A percentile compares a stretch with the other conserved stretches of the same genome.
phyloP scores from a whole-genome alignment of 371 early-diverging fungal genomes.

The Actinomortierella ambigua region DNA sequence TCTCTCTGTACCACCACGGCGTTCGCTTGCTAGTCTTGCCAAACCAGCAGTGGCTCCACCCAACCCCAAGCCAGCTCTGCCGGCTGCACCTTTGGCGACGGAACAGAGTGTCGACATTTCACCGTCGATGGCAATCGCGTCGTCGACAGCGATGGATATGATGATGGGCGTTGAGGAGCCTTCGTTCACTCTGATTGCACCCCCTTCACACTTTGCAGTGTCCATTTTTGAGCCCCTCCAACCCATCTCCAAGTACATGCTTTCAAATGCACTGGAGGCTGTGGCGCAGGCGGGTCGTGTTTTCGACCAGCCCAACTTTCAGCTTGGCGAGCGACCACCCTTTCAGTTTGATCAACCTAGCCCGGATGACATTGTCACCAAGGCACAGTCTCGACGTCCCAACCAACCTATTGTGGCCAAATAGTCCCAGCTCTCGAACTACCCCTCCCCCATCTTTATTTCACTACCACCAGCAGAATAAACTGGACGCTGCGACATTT shows the following conservation, averaged over 20 bases:
- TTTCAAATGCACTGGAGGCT: constrained; percentile 18
- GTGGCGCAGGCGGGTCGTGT: constrained; percentile 1
- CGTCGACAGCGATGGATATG: neutral
- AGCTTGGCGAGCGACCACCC: constrained; percentile 17
- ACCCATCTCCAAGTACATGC: constrained; percentile 8
- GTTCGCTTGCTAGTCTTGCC: no score
- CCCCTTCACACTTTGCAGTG: constrained; percentile 54
- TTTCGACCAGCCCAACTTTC: neutral
- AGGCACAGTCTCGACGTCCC: constrained; percentile 59
- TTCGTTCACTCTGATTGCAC: constrained; percentile 46
- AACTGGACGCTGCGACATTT: constrained; percentile 5
- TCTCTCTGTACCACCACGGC: no score
- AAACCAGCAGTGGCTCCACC: no score
- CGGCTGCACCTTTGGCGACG: no score
- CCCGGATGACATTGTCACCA: constrained; percentile 81
- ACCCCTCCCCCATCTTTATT: no score
- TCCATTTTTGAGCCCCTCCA: constrained; percentile 46
- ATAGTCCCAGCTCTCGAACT: neutral
- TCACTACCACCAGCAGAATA: neutral
- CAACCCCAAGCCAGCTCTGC: no score
- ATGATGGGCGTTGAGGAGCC: neutral
- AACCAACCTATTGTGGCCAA: no score
- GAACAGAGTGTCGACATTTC: neutral
- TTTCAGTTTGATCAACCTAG: constrained; percentile 82
- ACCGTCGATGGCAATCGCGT: neutral